Base-by-base conservation (phyloP, 768 basidiomycete species). In the Hirschioporus abietinus region DNA sequence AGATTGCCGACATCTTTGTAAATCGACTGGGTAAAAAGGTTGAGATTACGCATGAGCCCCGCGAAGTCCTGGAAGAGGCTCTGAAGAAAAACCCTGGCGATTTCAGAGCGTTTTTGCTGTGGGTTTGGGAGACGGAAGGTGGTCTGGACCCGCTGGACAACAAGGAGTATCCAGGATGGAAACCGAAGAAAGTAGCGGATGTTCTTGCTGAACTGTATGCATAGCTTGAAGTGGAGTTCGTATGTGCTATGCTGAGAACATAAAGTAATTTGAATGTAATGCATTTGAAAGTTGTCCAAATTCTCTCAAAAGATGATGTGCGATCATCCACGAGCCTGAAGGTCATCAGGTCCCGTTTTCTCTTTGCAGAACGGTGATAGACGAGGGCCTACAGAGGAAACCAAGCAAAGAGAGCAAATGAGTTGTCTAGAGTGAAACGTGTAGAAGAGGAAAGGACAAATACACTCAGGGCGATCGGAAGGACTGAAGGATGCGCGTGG, bases 1-100 rank as follows among this genome's bases (percentile, higher is more conserved):
- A 72, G 42, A 57, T 72, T 52, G 66, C 72, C 60, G 62, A 64
- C 35, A 63, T 52, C 20, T 72, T 67, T 26, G 62, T 72, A n/a
- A 65, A 26, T 15, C 69, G 66, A 63, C 72, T 64, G 0, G 72
- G 71, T 17, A 72, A 61, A 58, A 69, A 70, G 35, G 35, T 71
- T 7, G 58, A 72, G 23, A 60, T 71, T 26, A 69, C 64, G 23
- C 66, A 71, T 62, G 24, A 65, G 23, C 63, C 71, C 5, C 15
- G 64, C 35, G 67, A 66, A 1, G 61, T 67, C n/a, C 64, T 67
- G 7, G 69, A 67, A 3, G 69, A 59, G 1, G 67, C 27, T n/a
- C 1, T 71, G 1, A 66, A 66, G 30, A 65, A 68, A 63, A 65
- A 70, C 30, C 68, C 68, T 0, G 1, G 62, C 1, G 67, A 72